Evolutionary conservation across 495 filamentous ascomycete genomes (phyloP), one percentile per base, ranked within the genome.

Genomic region (Hypoxylon fuscum): DNA sequence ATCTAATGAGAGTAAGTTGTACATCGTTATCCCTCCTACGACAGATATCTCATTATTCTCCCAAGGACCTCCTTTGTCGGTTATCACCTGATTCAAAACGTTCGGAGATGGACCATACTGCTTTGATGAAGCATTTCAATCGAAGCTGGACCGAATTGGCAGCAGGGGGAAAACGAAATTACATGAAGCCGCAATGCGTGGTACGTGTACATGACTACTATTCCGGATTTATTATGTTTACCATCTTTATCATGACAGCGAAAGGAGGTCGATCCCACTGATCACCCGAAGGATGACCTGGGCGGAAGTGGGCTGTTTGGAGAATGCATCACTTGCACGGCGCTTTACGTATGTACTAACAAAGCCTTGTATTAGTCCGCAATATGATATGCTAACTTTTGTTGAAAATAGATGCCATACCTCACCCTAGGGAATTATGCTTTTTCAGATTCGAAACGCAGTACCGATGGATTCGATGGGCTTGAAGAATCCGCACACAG

Each of bases 71-170:
- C 7, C 38, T 45, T 15, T 45, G 40, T 55, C 38, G 51, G 40
- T 17, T 55, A 12, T 55, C 51, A 14, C 29, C 44, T 45, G 51
- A 55, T 23, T 34, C 51, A 25, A 15, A 45, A 15, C 55, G 55
- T 14, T 15, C 23, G 3, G 45, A 38, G 25, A 31, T 34, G 11
- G 55, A 59, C 17, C 37, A 59, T 32, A 18, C 15, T 5, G 34
- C 11, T 15, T 51, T 59, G 46, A 59, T 60, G 56, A 60, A 45
- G 38, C 56, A 60, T 18, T 40, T 60, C 27, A 11, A 52, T 52
- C 23, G 44, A 18, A 60, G 56, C 21, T 52, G 46, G 56, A 60
- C 37, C 23, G 56, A 52, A 45, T 18, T 60, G 14, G 46, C 56
- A 6, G 56, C 56, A 5, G 56, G 56, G n/a, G 56, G 45, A 22